Conservation (phyloP, 2,329 filamentous ascomycete species). For the Bipolaris oryzae region DNA sequence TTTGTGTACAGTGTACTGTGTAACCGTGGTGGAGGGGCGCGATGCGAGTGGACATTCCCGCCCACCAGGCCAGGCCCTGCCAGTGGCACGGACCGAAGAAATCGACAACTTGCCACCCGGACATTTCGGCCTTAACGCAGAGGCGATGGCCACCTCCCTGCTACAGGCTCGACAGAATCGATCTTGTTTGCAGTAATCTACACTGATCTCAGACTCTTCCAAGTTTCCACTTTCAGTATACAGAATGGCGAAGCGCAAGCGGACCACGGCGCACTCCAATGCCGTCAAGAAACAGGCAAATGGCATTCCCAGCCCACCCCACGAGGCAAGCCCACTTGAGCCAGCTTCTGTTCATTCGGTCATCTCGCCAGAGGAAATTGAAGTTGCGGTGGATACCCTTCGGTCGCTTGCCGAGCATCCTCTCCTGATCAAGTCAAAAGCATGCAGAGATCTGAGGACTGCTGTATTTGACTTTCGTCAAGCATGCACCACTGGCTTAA, state of each 20-base stretch:
- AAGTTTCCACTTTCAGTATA: neutral
- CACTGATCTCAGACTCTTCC: neutral
- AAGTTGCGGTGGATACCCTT: conserved; percentile 70
- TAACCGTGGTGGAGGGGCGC: neutral
- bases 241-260: conserved; percentile 39
- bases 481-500: conserved; percentile 70
- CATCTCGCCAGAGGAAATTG: conserved; percentile 69
- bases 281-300: conserved; percentile 32
- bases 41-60: neutral
- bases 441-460: conserved; percentile 68
- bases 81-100: conserved; percentile 13
- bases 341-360: conserved; percentile 61
- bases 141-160: neutral
- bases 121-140: neutral
- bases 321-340: conserved; percentile 40
- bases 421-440: conserved; percentile 69
- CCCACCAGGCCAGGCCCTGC: neutral
- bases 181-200: neutral
- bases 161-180: neutral
- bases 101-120: conserved; percentile 11
- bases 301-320: conserved; percentile 35
- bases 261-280: conserved; percentile 27
- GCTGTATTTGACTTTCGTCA: conserved; percentile 73
- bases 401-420: conserved; percentile 64
- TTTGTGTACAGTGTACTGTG: too few relatives aligned